Percentiles rank a stretch among this genome's conserved stretches.
Conservation (phyloP, 2,329 filamentous ascomycete species). For the Colletotrichum siamense region DNA sequence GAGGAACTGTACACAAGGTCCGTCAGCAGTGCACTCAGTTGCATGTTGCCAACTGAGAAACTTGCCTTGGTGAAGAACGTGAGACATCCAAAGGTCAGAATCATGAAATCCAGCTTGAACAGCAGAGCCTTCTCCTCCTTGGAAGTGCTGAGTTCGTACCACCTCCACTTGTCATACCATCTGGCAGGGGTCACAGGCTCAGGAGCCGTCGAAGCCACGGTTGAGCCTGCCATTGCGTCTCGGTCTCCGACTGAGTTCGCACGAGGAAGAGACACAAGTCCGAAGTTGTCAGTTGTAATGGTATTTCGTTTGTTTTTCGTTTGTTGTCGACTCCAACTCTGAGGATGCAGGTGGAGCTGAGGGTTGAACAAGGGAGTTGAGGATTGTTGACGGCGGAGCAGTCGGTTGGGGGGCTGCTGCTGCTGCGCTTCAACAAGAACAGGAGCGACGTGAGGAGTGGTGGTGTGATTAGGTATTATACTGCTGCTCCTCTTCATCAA, state of each 20-base stretch:
- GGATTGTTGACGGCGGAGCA: background rate
- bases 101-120: conserved; percentile 68
- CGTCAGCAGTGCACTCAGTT: background rate
- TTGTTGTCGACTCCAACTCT: background rate
- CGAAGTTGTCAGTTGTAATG: background rate
- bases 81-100: conserved; percentile 67
- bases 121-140: conserved; percentile 50
- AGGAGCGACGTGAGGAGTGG: background rate
- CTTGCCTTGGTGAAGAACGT: conserved; percentile 59
- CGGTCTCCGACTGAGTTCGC: background rate
- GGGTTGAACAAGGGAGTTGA: too few relatives aligned
- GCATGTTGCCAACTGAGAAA: background rate
- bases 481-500: background rate
- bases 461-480: conserved; percentile 12
- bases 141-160: conserved; percentile 12
- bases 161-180: conserved; percentile 7
- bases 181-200: background rate
- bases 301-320: too few relatives aligned
- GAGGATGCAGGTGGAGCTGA: background rate
- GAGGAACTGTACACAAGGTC: background rate
- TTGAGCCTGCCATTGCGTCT: background rate
- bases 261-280: background rate
- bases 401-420: background rate
- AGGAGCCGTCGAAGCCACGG: background rate
- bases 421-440: background rate